Conservation (phyloP, 2,329 filamentous ascomycete species). For the Penicillium oxalicum region DNA sequence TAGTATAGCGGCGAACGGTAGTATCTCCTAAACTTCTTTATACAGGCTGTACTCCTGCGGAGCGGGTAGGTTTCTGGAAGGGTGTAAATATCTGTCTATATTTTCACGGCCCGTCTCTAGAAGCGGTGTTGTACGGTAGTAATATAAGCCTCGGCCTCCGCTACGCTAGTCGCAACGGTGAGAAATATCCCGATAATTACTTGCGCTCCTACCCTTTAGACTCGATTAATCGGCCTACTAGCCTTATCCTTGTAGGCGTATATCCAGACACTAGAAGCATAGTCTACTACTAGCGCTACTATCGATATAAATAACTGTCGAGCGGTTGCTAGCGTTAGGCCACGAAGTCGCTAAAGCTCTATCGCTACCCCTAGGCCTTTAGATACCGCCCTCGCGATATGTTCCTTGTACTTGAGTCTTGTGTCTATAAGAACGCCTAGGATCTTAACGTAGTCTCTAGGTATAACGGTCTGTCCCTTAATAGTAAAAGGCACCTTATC, state of each 20-base stretch:
- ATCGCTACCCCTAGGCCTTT: conserved; percentile 21
- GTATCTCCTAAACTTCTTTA: conserved; percentile 15
- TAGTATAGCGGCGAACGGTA: conserved; percentile 10
- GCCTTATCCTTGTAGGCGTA: conserved; percentile 14
- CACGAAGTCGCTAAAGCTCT: conserved; percentile 11
- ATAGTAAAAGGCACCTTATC: conserved; percentile 15
- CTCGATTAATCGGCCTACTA: conserved; percentile 17
- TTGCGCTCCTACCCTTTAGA: conserved; percentile 21
- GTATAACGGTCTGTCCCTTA: conserved; percentile 14
- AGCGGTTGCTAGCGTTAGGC: conserved; percentile 15
- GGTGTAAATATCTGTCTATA: conserved; percentile 14
- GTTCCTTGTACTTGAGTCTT: conserved; percentile 23
- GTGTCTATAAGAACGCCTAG: conserved; percentile 21
- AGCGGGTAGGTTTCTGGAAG: conserved; percentile 15
- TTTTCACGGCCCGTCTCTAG: conserved; percentile 16
- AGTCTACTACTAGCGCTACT: conserved; percentile 24
- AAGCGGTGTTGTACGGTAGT: conserved; percentile 13
- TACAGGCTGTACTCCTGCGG: conserved; percentile 11
- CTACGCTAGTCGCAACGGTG: conserved; percentile 16
- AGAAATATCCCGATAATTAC: conserved; percentile 22
- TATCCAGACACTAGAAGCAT: conserved; percentile 18
- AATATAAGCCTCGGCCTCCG: conserved; percentile 21
- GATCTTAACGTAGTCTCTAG: conserved; percentile 17
- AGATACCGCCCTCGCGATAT: conserved; percentile 13
- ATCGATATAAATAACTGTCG: conserved; percentile 18